Conservation (phyloP, 1,139 yeast genomes). For the Kluyveromyces marxianus region DNA sequence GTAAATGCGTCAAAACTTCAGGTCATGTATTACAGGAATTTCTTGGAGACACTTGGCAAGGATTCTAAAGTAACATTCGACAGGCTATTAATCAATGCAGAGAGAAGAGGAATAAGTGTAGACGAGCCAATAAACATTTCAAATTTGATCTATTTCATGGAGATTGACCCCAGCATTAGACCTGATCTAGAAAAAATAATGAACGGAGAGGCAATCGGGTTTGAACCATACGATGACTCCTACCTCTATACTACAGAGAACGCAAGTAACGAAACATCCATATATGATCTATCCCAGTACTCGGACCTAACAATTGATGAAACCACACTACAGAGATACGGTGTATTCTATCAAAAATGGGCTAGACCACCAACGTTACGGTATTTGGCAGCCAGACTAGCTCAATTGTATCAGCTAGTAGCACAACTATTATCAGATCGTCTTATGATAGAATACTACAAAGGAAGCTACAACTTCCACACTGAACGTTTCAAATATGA, state of each 20-base stretch:
- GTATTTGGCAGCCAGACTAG: constrained; percentile 47
- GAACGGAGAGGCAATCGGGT: constrained; percentile 40
- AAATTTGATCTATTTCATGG: constrained; percentile 33
- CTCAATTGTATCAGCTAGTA: constrained; percentile 41
- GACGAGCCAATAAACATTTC: constrained; percentile 42
- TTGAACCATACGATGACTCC: constrained; percentile 34
- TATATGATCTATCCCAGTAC: constrained; percentile 15
- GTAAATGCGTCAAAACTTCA: constrained; percentile 45
- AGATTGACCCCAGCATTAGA: constrained; percentile 32
- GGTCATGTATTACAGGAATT: constrained; percentile 46
- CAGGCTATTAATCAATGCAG: constrained; percentile 39
- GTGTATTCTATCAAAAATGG: constrained; percentile 38
- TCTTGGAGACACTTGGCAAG: constrained; percentile 35
- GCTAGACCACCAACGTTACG: constrained; percentile 46
- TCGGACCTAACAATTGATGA: constrained; percentile 12
- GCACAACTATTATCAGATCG: constrained; percentile 33
- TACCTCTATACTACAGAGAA: neutral
- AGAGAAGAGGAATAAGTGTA: constrained; percentile 38
- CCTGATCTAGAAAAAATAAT: constrained; percentile 42
- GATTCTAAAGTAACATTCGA: constrained; percentile 20
- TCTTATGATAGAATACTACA: constrained; percentile 48
- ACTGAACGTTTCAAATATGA: constrained; percentile 35
- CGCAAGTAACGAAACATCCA: constrained; percentile 1
- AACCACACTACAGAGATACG: constrained; percentile 9
- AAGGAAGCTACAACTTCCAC: constrained; percentile 35